These are phyloP conservation scores for Trichoderma brevicompactum DNA, from an alignment of 2,329 filamentous ascomycete genomes.

Conservation along the genomic window DNA sequence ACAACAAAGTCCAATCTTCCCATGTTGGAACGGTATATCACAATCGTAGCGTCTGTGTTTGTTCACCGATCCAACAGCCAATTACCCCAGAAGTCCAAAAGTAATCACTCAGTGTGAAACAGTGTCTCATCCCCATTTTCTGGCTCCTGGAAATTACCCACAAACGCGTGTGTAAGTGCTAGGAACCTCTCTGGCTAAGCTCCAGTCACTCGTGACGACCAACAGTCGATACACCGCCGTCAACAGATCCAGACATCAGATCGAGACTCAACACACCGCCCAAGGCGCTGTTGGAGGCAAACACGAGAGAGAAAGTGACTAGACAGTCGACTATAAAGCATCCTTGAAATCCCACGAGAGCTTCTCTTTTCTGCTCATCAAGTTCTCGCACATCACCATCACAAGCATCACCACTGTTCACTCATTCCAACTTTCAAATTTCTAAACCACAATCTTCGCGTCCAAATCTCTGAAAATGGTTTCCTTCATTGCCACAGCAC, in stretches of 20 bases:
- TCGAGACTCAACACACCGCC: not conserved
- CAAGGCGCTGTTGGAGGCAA: not conserved
- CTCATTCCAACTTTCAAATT: not conserved
- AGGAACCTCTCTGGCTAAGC: not conserved
- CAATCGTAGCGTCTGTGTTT: not conserved
- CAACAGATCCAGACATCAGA: conserved; percentile 1
- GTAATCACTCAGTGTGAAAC: conserved; percentile 1
- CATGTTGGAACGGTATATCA: not conserved
- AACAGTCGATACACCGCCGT: conserved; percentile 5
- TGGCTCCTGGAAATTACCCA: not conserved
- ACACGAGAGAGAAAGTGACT: not conserved
- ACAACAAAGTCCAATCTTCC: not conserved
- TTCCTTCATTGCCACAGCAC: conserved; percentile 8
- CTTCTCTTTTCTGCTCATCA: conserved; percentile 11
- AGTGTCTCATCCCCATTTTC: not conserved
- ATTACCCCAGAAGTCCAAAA: not conserved
- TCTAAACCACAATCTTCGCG: not conserved
- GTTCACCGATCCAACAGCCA: not conserved
- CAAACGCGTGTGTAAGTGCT: not conserved
- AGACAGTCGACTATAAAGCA: conserved; percentile 18
- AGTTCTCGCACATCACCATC: not conserved
- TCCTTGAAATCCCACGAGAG: conserved; percentile 10
- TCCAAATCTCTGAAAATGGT: conserved; percentile 20
- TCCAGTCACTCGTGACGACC: not conserved
- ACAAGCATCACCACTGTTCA: not conserved